Percentiles rank a stretch among this genome's conserved stretches.
These are phyloP conservation scores for Cutaneotrichosporon spelunceum DNA, from an alignment of 1,284 basidiomycete species.

Conservation along the genomic window DNA sequence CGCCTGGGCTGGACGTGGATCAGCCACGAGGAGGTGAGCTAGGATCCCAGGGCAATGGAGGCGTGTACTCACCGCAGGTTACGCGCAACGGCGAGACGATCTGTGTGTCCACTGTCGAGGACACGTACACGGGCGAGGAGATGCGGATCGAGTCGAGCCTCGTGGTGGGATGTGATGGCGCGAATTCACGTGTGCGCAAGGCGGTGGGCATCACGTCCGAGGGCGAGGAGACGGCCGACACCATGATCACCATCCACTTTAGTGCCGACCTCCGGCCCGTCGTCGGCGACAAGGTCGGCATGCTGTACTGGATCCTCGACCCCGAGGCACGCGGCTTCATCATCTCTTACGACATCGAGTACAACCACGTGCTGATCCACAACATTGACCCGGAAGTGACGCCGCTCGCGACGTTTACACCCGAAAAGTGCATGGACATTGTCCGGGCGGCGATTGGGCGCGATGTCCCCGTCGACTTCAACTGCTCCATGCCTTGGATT, in stretches of 20 bases:
- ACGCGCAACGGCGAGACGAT: slow-evolving; percentile 14
- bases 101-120: slow-evolving; percentile 23
- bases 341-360: slow-evolving; percentile 31
- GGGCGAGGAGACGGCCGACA: slow-evolving; percentile 30
- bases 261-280: slow-evolving; percentile 27
- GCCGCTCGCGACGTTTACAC: slow-evolving; percentile 24
- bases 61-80: not conserved
- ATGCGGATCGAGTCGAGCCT: slow-evolving; percentile 19
- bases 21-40: slow-evolving; percentile 21
- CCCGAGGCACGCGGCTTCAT: slow-evolving; percentile 30
- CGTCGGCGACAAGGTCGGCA: slow-evolving; percentile 27
- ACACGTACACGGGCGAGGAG: slow-evolving; percentile 30
- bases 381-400: slow-evolving; percentile 26
- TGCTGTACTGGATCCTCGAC: slow-evolving; percentile 35
- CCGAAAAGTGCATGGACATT: slow-evolving; percentile 28
- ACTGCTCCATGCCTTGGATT: slow-evolving; percentile 29
- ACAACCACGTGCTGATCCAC: slow-evolving; percentile 33
- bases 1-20: slow-evolving; percentile 32
- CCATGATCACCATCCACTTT: slow-evolving; percentile 34
- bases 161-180: slow-evolving; percentile 30
- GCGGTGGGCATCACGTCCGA: slow-evolving; percentile 25
- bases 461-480: slow-evolving; percentile 28
- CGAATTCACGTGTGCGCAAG: slow-evolving; percentile 29
- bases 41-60: no score
- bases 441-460: slow-evolving; percentile 27